Evolutionary conservation across 805 yeast genomes (phyloP).

Genomic region (Monosporozyma aerobia): DNA sequence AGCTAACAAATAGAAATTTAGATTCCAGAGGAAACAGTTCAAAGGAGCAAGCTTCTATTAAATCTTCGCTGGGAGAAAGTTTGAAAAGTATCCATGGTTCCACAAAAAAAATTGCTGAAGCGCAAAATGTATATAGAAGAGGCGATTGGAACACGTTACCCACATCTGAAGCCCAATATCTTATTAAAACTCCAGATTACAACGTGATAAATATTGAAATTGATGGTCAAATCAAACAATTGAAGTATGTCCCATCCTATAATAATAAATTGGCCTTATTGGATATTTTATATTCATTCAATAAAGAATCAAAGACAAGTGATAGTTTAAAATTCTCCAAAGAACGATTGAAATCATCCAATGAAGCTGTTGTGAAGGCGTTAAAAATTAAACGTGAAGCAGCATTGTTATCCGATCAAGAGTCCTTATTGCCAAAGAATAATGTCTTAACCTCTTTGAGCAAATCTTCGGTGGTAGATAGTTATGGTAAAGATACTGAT

Average conservation of each 20-base stretch:
- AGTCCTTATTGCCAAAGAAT: not conserved
- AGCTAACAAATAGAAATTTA: not conserved
- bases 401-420: not conserved
- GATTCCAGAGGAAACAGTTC: not conserved
- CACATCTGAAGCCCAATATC: conserved; percentile 11
- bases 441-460: not conserved
- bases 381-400: conserved; percentile 9
- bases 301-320: conserved; percentile 13
- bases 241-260: conserved; percentile 20
- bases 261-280: conserved; percentile 18
- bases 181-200: conserved; percentile 11
- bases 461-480: not conserved
- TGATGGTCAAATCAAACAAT: conserved; percentile 19
- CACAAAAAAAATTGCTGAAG: conserved; percentile 1
- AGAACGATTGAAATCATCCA: conserved; percentile 17
- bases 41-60: not conserved
- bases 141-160: conserved; percentile 25
- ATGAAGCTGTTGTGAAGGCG: conserved; percentile 14
- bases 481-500: conserved; percentile 2
- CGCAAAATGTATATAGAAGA: not conserved
- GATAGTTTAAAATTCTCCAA: conserved; percentile 17
- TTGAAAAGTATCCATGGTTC: conserved; percentile 1
- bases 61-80: not conserved
- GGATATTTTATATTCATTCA: conserved; percentile 22
- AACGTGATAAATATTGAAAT: conserved; percentile 14